Evolutionary conservation across 2,329 filamentous ascomycete species (phyloP).

Genomic region (Gliomastix tumulicola): DNA sequence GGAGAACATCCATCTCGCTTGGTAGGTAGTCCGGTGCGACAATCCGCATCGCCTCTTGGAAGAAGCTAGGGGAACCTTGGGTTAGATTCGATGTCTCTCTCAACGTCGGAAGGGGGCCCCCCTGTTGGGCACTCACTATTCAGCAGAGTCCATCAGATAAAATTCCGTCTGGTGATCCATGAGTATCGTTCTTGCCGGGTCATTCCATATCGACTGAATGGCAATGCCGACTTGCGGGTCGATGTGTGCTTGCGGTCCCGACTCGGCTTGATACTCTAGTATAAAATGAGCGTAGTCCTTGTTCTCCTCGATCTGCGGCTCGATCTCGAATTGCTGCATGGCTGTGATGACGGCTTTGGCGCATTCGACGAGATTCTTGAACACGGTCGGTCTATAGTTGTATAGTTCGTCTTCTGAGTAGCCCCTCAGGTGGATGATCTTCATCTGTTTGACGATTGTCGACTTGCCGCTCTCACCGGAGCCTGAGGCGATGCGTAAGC

Average conservation of each 20-base stretch:
- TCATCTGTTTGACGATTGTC: slow-evolving; percentile 99
- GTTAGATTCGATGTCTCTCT: no score
- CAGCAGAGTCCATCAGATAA: slow-evolving; percentile 97
- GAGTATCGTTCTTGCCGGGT: slow-evolving; percentile 72
- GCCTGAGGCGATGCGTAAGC: slow-evolving; percentile 45
- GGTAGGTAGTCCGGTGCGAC: slow-evolving; percentile 80
- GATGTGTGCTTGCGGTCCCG: slow-evolving; percentile 80
- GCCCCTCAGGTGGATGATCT: slow-evolving; percentile 98
- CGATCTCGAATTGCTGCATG: slow-evolving; percentile 86
- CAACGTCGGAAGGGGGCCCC: no score
- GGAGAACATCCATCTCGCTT: slow-evolving; percentile 88
- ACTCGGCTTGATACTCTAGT: slow-evolving; percentile 81
- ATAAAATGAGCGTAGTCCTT: slow-evolving; percentile 72
- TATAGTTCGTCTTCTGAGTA: slow-evolving; percentile 91
- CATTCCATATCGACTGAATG: slow-evolving; percentile 82
- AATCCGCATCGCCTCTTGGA: slow-evolving; percentile 86
- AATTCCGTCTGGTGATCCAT: slow-evolving; percentile 97
- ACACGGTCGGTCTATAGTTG: slow-evolving; percentile 92
- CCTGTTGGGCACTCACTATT: slow-evolving; percentile 85
- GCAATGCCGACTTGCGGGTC: slow-evolving; percentile 76
- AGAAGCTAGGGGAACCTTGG: slow-evolving; percentile 61
- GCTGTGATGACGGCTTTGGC: slow-evolving; percentile 87
- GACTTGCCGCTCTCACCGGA: slow-evolving; percentile 99
- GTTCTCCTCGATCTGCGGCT: slow-evolving; percentile 66
- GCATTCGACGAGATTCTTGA: slow-evolving; percentile 97